Base-by-base conservation (phyloP, 208 protist genomes). In the Trypanosoma melophagium region DNA sequence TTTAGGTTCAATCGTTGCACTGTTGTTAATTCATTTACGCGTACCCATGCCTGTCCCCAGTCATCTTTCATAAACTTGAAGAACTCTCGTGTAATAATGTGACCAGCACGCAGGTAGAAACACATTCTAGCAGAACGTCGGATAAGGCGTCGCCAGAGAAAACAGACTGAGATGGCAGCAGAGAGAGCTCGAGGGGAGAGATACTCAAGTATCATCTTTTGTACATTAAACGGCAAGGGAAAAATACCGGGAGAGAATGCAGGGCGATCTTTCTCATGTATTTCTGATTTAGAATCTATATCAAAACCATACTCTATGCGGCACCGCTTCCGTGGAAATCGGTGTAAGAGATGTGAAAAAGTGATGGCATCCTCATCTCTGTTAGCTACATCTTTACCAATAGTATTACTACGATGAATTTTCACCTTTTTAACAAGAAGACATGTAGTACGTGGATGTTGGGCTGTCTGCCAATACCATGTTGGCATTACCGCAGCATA, bases 1-100 rank as follows among this genome's bases (percentile, higher is more conserved):
- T 76, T 50, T 1, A 83, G 58, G n/a, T 14, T n/a, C 22, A 72
- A 16, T 7, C 79, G 70, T 7, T 80, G 79, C 3, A 76, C 9
- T 5, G 74, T 74, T 21, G 71, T 84, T 4, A 86, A 62, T 17
- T 66, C 60, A 25, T 76, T 44, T 44, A 86, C 45, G 9, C 52
- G 67, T 56, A 89, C 31, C 44, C 47, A 67, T 60, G 49, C 52
- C 66, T 74, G 65, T 17, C 80, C 80, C 80, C 84, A 84, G 49
- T 75, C 59, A 13, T 75, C 60, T n/a, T 54, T 57, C 61, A 86
- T 75, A 51, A 83, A 84, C 22, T 16, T 45, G 7, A 79, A 47
- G 71, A 82, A 89, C 35, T 59, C 63, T 19, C 52, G 55, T 22
- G 80, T 83, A 50, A 85, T 67, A 47, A 62, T 58, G 5, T 40